Evolutionary conservation across 441 rosid genomes (phyloP).

Genomic region (Capsella rubella): DNA sequence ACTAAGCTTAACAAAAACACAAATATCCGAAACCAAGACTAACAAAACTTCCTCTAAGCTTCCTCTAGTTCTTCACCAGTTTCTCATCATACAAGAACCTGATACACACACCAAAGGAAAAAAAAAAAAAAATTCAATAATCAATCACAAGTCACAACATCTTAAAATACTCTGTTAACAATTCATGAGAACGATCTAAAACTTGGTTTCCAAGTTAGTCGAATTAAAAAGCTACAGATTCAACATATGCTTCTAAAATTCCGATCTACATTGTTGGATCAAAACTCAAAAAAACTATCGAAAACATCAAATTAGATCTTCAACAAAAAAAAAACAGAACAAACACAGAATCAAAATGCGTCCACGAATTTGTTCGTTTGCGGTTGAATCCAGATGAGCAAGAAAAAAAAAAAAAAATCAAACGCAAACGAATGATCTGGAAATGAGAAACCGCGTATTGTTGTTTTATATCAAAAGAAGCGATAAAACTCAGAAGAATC

Average conservation of each 20-base stretch:
- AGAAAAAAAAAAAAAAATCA: constrained; percentile 7
- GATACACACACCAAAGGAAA: constrained; percentile 9
- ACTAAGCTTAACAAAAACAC: background rate
- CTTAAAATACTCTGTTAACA: background rate
- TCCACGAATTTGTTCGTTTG: background rate
- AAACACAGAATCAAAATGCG: constrained; percentile 5
- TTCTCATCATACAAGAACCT: constrained; percentile 32
- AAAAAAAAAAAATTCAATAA: background rate
- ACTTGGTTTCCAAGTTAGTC: constrained; percentile 39
- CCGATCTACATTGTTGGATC: constrained; percentile 32
- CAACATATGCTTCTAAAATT: background rate
- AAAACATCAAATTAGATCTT: constrained; percentile 48
- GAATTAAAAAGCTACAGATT: background rate
- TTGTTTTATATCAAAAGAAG: background rate
- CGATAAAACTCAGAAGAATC: background rate
- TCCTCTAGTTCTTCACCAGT: constrained; percentile 39
- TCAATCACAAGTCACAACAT: background rate
- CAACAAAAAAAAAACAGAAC: background rate
- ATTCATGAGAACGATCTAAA: background rate
- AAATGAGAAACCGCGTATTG: constrained; percentile 12
- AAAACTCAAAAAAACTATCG: constrained; percentile 14
- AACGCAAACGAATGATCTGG: constrained; percentile 15
- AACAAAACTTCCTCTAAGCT: constrained; percentile 11
- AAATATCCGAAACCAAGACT: constrained; percentile 6
- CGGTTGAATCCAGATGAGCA: constrained; percentile 2